Conservation (phyloP, 176 grass and related monocot species). For the Pharus latifolius region DNA sequence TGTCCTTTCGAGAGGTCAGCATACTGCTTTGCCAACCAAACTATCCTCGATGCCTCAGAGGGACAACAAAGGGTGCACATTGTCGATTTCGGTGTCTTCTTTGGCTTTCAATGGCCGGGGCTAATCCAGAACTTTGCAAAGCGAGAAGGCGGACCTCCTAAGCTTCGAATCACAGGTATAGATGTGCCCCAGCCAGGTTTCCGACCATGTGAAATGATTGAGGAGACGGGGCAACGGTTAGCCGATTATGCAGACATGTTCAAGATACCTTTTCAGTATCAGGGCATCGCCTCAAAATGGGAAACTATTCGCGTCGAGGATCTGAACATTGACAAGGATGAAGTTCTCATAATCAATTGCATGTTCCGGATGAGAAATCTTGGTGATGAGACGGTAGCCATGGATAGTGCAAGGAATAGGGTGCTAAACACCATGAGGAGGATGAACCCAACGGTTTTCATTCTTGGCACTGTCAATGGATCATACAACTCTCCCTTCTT, state of each 20-base stretch:
- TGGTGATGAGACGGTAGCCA: conserved; percentile 10
- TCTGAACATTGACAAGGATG: conserved; percentile 22
- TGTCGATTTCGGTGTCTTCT: conserved; percentile 29
- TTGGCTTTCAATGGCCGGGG: conserved; percentile 44
- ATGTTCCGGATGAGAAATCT: conserved; percentile 21
- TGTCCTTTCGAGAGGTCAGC: conserved; percentile 25
- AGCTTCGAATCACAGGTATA: conserved; percentile 39
- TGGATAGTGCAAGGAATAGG: conserved; percentile 16
- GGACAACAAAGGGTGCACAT: conserved; percentile 28
- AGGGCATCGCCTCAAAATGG: conserved; percentile 33
- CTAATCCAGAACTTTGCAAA: conserved; percentile 26
- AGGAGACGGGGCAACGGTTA: conserved; percentile 29
- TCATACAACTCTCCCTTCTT: conserved; percentile 39
- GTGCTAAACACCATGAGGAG: conserved; percentile 23
- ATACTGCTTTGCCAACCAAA: conserved; percentile 14
- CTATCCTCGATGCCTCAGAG: conserved; percentile 22
- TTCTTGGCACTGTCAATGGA: conserved; percentile 27
- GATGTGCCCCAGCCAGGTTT: conserved; percentile 28
- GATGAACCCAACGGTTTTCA: conserved; percentile 31
- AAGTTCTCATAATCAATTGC: conserved; percentile 25
- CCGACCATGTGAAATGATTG: conserved; percentile 16
- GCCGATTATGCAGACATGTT: conserved; percentile 36
- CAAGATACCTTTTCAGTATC: conserved; percentile 41
- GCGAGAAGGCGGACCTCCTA: conserved; percentile 12
- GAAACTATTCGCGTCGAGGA: conserved; percentile 27